Conservation (phyloP, 1,284 basidiomycete species). For the Fomes fomentarius region DNA sequence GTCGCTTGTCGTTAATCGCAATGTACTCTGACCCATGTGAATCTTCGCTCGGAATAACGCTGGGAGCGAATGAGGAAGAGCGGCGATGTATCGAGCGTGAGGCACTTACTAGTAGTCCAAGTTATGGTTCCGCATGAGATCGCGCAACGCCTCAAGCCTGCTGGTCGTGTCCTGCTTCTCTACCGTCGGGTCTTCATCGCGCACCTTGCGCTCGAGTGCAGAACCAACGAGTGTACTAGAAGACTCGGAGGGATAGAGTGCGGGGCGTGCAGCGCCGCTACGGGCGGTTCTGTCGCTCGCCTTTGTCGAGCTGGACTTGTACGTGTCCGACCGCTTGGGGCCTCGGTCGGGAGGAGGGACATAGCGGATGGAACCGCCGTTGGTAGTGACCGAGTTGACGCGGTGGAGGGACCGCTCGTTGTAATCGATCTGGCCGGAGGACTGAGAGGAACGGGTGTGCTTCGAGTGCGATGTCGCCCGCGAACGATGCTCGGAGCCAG, state of each 20-base stretch:
- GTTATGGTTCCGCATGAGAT: constrained; percentile 72
- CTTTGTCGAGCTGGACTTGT: constrained; percentile 30
- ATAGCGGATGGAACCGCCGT: constrained; percentile 15
- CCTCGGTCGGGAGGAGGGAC: constrained; percentile 17
- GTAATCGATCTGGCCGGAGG: constrained; percentile 2
- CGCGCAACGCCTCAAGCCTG: constrained; percentile 68
- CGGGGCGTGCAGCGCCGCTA: constrained; percentile 40
- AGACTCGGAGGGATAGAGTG: constrained; percentile 59
- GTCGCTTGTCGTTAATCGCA: constrained; percentile 77
- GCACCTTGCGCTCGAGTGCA: constrained; percentile 66
- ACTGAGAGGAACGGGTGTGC: constrained; percentile 31
- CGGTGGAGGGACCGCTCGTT: constrained; percentile 6
- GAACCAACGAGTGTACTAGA: constrained; percentile 74
- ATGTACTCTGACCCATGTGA: constrained; percentile 91
- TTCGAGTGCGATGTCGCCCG: constrained; percentile 33
- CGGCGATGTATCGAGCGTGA: constrained; percentile 6
- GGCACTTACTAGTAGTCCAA: constrained; percentile 84
- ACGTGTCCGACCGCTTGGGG: constrained; percentile 32
- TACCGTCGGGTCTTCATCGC: constrained; percentile 58
- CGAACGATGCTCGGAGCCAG: constrained; percentile 27
- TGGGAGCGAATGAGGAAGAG: constrained; percentile 31
- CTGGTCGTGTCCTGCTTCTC: constrained; percentile 59
- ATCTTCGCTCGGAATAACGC: constrained; percentile 82
- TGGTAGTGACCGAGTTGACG: constrained; percentile 14
- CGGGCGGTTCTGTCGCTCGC: constrained; percentile 21